Conservation (phyloP, 345 rosid genomes). For the Populus davidiana region DNA sequence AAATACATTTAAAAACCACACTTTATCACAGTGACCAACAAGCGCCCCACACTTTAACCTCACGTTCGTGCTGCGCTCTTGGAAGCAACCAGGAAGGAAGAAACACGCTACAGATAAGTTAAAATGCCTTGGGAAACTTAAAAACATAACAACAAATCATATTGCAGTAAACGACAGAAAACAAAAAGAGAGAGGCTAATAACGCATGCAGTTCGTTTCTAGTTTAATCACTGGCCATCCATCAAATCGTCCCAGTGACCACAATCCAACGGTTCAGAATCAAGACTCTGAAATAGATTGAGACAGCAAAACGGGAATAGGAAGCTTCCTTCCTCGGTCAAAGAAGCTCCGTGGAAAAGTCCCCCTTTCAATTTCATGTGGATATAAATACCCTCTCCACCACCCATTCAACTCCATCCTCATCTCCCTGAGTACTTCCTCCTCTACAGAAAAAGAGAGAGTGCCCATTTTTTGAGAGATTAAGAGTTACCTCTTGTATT, state of each 20-base stretch:
- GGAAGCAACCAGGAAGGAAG: constrained; percentile 1
- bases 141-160: neutral
- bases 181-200: no score
- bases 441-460: no score
- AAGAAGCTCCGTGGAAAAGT: constrained; percentile 27
- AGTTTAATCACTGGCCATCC: neutral
- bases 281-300: neutral
- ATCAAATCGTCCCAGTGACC: neutral
- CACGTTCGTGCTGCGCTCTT: neutral
- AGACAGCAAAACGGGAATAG: neutral
- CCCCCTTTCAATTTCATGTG: neutral
- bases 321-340: constrained; percentile 18
- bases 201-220: neutral
- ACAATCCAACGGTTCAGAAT: constrained; percentile 2
- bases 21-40: no score
- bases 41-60: neutral
- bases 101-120: neutral
- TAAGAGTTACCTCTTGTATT: no score
- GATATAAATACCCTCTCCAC: neutral
- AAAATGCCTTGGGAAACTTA: neutral
- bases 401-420: constrained; percentile 1
- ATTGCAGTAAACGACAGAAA: neutral
- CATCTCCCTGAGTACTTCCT: neutral
- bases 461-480: no score
- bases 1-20: no score